Evolutionary conservation across 352 stramenopile species (phyloP).

Genomic region (Globisporangium acanthophoron): DNA sequence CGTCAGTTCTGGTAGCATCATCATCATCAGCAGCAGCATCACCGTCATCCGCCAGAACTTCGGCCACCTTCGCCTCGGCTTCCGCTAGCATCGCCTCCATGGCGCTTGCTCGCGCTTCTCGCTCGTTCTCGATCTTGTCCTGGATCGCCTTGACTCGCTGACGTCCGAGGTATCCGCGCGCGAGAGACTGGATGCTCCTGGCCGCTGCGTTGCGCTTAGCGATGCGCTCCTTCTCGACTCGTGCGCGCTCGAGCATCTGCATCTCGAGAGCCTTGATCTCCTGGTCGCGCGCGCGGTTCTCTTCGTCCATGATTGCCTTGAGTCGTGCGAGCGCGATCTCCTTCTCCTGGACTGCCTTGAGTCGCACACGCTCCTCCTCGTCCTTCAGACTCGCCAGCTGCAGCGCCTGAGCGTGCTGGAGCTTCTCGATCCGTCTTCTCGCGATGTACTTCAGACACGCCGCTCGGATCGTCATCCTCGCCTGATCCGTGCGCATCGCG

Average conservation of each 20-base stretch:
- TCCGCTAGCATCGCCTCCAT: constrained; percentile 56
- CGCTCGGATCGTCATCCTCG: constrained; percentile 57
- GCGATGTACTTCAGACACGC: constrained; percentile 52
- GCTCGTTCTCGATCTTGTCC: constrained; percentile 57
- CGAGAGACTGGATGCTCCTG: constrained; percentile 48
- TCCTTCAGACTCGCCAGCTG: constrained; percentile 49
- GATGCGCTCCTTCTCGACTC: constrained; percentile 58
- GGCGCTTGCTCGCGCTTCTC: constrained; percentile 43
- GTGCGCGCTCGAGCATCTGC: constrained; percentile 69
- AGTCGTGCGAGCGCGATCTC: constrained; percentile 59
- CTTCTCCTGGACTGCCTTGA: constrained; percentile 59
- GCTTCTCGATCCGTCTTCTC: constrained; percentile 30
- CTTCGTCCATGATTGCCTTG: constrained; percentile 69
- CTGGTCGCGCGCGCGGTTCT: constrained; percentile 52
- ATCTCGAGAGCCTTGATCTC: constrained; percentile 67
- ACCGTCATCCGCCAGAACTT: constrained; percentile 21
- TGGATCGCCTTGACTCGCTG: constrained; percentile 51
- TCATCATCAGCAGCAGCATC: constrained; percentile 6
- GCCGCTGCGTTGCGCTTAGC: constrained; percentile 41
- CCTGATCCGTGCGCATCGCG: constrained; percentile 45
- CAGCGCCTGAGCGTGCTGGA: constrained; percentile 41
- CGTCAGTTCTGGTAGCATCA: not conserved
- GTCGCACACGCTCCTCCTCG: constrained; percentile 46
- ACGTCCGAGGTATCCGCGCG: constrained; percentile 53
- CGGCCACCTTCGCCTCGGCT: constrained; percentile 47